Conservation (phyloP, 2,329 filamentous ascomycete genomes). For the Ophiostoma himal-ulmi region DNA sequence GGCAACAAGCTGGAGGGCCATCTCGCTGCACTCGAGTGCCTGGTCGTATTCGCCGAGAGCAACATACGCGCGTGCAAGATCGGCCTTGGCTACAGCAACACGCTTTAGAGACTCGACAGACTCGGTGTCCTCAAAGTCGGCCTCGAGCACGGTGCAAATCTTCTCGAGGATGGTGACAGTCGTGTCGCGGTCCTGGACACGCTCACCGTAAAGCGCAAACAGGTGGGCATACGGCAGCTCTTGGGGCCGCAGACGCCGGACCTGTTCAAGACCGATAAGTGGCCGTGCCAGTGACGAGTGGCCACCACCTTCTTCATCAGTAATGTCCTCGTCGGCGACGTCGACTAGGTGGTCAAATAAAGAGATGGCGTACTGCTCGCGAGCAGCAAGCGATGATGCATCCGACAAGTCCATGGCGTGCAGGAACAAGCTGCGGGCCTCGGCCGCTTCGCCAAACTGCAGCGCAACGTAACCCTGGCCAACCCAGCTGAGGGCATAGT, state of each 20-base stretch:
- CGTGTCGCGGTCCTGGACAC: slow-evolving; percentile 61
- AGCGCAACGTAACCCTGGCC: slow-evolving; percentile 84
- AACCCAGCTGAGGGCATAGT: slow-evolving; percentile 89
- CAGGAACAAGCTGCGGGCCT: slow-evolving; percentile 80
- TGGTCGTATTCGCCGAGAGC: slow-evolving; percentile 58
- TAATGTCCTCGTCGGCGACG: slow-evolving; percentile 46
- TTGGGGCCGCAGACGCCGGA: slow-evolving; percentile 63
- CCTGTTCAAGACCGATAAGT: slow-evolving; percentile 79
- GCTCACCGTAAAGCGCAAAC: slow-evolving; percentile 72
- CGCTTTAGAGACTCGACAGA: slow-evolving; percentile 64
- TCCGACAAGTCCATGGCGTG: slow-evolving; percentile 92
- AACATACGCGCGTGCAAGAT: slow-evolving; percentile 78
- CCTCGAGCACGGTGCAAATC: slow-evolving; percentile 66
- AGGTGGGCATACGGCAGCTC: slow-evolving; percentile 73
- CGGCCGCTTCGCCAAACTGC: slow-evolving; percentile 64
- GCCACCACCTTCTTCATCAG: slow-evolving; percentile 45
- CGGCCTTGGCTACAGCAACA: slow-evolving; percentile 78
- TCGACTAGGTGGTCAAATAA: slow-evolving; percentile 75
- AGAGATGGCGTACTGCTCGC: slow-evolving; percentile 72
- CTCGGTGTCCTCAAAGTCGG: slow-evolving; percentile 78
- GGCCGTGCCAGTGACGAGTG: slow-evolving; percentile 65
- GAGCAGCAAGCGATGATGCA: slow-evolving; percentile 64
- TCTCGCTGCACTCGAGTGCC: slow-evolving; percentile 74
- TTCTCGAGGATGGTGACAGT: slow-evolving; percentile 59
- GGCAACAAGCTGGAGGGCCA: slow-evolving; percentile 61